A percentile compares a stretch with the other conserved stretches of the same genome.
These are phyloP conservation scores for Pichiaceae sp. DNA, from an alignment of 1,139 yeast genomes.

Conservation along the genomic window DNA sequence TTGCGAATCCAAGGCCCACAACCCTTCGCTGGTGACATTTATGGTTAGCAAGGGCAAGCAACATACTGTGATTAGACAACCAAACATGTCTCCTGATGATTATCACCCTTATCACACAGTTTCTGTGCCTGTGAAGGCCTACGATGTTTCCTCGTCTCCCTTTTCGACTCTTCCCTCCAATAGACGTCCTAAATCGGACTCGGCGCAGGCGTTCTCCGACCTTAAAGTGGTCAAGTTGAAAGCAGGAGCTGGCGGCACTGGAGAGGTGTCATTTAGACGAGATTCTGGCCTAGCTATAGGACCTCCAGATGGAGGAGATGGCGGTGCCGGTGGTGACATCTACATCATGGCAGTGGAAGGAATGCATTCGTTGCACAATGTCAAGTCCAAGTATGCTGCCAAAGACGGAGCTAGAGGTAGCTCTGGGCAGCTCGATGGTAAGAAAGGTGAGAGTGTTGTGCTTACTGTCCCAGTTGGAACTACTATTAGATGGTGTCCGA, in stretches of 20 bases:
- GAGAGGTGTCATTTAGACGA: conserved; percentile 74
- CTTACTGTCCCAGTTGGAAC: conserved; percentile 92
- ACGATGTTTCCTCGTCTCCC: conserved; percentile 31
- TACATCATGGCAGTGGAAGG: conserved; percentile 75
- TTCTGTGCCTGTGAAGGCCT: conserved; percentile 29
- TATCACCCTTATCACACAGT: conserved; percentile 21
- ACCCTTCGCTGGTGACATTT: conserved; percentile 9
- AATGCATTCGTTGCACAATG: conserved; percentile 58
- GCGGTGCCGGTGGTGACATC: conserved; percentile 87
- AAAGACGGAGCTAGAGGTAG: conserved; percentile 66
- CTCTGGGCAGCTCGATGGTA: conserved; percentile 75
- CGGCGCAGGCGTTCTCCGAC: conserved; percentile 39
- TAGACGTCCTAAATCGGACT: conserved; percentile 31
- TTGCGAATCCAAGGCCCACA: conserved; percentile 13
- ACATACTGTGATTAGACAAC: conserved; percentile 9
- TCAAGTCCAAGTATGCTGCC: conserved; percentile 63
- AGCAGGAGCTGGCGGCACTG: conserved; percentile 87
- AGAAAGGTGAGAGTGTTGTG: conserved; percentile 67
- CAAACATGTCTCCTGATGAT: conserved; percentile 6
- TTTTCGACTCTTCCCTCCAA: conserved; percentile 26
- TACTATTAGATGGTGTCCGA: conserved; percentile 76
- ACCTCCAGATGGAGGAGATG: conserved; percentile 98
- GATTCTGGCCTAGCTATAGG: conserved; percentile 83
- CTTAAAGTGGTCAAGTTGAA: conserved; percentile 56
- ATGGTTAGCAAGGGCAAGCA: conserved; percentile 6